Conservation (phyloP, 495 filamentous ascomycete genomes). For the Jackrogersella multiformis region DNA sequence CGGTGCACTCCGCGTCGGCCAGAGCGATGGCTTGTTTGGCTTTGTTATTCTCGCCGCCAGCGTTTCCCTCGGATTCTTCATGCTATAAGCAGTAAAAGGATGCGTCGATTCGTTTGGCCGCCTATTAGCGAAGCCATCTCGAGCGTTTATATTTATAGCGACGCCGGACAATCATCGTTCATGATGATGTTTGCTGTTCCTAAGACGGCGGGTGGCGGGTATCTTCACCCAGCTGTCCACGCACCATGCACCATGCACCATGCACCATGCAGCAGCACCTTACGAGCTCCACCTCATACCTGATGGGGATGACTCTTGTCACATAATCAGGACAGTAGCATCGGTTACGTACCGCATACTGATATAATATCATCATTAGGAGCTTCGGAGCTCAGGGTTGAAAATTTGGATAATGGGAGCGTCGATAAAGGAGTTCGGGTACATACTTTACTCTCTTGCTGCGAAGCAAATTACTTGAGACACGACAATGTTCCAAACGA, state of each 20-base stretch:
- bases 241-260: too few species aligned
- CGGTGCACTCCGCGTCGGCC: slow-evolving; percentile 35
- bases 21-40: slow-evolving; percentile 37
- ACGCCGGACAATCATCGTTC: background rate
- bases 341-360: slow-evolving; percentile 5
- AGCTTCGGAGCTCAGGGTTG: slow-evolving; percentile 19
- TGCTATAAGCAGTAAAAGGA: slow-evolving; percentile 32
- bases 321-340: slow-evolving; percentile 3
- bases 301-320: background rate
- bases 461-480: slow-evolving; percentile 28
- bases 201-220: background rate
- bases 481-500: slow-evolving; percentile 21
- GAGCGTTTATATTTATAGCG: background rate
- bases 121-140: background rate
- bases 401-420: slow-evolving; percentile 25
- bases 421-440: slow-evolving; percentile 23
- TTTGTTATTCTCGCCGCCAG: slow-evolving; percentile 40
- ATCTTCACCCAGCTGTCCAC: background rate
- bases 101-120: background rate
- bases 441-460: slow-evolving; percentile 19
- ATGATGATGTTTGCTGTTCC: background rate
- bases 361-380: slow-evolving; percentile 32
- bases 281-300: background rate
- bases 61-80: slow-evolving; percentile 40
- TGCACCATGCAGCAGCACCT: too few species aligned